Evolutionary conservation across 2,329 filamentous ascomycete genomes (phyloP).

Genomic region (Zymoseptoria pseudotritici): DNA sequence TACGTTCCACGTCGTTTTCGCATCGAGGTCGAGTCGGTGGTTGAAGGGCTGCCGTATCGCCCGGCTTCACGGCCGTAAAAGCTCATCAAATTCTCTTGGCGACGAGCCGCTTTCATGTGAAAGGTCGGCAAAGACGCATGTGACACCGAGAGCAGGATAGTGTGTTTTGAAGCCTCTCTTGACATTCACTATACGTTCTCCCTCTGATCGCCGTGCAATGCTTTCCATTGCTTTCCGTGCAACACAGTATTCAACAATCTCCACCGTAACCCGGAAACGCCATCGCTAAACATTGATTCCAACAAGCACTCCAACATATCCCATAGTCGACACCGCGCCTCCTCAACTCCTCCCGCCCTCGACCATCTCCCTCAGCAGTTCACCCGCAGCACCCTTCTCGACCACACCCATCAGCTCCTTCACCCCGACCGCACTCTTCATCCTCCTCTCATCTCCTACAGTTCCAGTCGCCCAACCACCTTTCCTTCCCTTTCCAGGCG

Average conservation of each 20-base stretch:
- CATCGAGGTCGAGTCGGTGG: neutral
- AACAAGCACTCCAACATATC: neutral
- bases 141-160: too few species aligned
- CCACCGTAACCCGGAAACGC: neutral
- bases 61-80: too few species aligned
- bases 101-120: neutral
- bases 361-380: slow-evolving; percentile 31
- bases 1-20: neutral
- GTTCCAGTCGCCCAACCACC: slow-evolving; percentile 35
- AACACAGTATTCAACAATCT: neutral
- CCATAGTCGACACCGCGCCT: neutral
- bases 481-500: slow-evolving; percentile 52
- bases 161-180: too few species aligned
- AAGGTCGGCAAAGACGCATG: neutral
- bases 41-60: neutral
- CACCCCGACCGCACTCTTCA: slow-evolving; percentile 29
- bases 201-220: slow-evolving; percentile 8
- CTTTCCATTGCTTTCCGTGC: neutral
- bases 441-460: slow-evolving; percentile 54
- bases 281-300: neutral
- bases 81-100: too few species aligned
- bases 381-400: slow-evolving; percentile 28
- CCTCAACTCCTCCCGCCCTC: slow-evolving; percentile 20
- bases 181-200: slow-evolving; percentile 19
- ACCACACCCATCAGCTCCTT: slow-evolving; percentile 29